Conservation (phyloP, 116 monocot species). For the Phalaenopsis hybrid region DNA sequence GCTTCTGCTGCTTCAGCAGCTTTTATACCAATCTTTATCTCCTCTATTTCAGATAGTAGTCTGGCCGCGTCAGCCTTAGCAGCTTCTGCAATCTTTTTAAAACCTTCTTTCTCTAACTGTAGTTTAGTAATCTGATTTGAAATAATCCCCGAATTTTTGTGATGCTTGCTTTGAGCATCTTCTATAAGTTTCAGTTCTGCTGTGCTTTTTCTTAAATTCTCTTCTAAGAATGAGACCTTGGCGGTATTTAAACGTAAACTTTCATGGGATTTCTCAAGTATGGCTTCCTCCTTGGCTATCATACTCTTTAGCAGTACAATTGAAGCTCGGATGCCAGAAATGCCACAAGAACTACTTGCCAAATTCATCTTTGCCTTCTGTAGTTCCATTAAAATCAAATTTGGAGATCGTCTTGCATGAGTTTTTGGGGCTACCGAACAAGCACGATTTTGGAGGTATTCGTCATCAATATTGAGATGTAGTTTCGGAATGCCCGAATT, state of each 20-base stretch:
- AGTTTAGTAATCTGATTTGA: slow-evolving; percentile 51
- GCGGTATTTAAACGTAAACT: slow-evolving; percentile 37
- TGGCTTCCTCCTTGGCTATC: slow-evolving; percentile 44
- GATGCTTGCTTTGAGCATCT: slow-evolving; percentile 13
- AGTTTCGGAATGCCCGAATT: slow-evolving; percentile 19
- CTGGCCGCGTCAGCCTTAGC: slow-evolving; percentile 45
- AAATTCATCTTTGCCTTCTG: slow-evolving; percentile 69
- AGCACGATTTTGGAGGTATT: slow-evolving; percentile 1
- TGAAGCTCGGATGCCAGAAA: slow-evolving; percentile 27
- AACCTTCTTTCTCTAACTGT: slow-evolving; percentile 54
- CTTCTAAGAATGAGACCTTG: slow-evolving; percentile 45
- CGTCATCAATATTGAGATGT: slow-evolving; percentile 26
- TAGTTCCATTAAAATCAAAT: slow-evolving; percentile 49
- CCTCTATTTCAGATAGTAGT: slow-evolving; percentile 50
- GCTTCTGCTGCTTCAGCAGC: slow-evolving; percentile 49
- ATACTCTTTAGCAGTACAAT: slow-evolving; percentile 39
- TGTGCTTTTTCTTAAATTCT: slow-evolving; percentile 49
- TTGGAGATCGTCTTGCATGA: slow-evolving; percentile 36
- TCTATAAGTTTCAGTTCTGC: slow-evolving; percentile 35
- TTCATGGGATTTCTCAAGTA: slow-evolving; percentile 46
- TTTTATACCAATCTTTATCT: slow-evolving; percentile 33
- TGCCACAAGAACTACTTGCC: slow-evolving; percentile 34
- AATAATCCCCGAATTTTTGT: slow-evolving; percentile 23
- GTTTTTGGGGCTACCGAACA: background rate
- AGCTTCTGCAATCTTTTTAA: slow-evolving; percentile 46